Percentiles rank a stretch among this genome's conserved stretches.
These are phyloP conservation scores for Skeletonema tropicum DNA, from an alignment of 108 stramenopile genomes.

Conservation along the genomic window DNA sequence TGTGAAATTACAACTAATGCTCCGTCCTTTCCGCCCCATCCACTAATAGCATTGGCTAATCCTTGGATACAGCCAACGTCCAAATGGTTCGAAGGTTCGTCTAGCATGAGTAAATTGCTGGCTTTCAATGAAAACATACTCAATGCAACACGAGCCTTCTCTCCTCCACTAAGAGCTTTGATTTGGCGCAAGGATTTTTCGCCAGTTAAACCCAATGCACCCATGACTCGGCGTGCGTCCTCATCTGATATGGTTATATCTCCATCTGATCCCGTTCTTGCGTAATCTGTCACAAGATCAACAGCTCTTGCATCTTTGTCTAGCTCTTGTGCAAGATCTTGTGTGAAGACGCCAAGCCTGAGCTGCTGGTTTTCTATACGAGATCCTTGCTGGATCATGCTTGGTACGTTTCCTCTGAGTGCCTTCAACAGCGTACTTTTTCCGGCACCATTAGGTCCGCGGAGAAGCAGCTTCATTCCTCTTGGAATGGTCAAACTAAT, in stretches of 20 bases:
- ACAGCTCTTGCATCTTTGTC: slow-evolving; percentile 57
- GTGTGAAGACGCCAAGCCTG: slow-evolving; percentile 60
- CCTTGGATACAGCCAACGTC: slow-evolving; percentile 48
- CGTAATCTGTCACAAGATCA: slow-evolving; percentile 63
- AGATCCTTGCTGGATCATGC: slow-evolving; percentile 42
- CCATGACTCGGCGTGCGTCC: slow-evolving; percentile 61
- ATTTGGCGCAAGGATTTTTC: slow-evolving; percentile 29
- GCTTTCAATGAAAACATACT: slow-evolving; percentile 73
- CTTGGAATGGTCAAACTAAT: slow-evolving; percentile 51
- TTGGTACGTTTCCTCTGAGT: slow-evolving; percentile 64
- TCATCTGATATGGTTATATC: slow-evolving; percentile 65
- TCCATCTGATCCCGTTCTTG: slow-evolving; percentile 53
- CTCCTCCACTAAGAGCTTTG: slow-evolving; percentile 62
- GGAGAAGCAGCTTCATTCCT: slow-evolving; percentile 75
- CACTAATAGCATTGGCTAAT: slow-evolving; percentile 60
- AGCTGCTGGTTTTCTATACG: slow-evolving; percentile 60
- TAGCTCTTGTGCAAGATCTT: slow-evolving; percentile 83
- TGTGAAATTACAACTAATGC: slow-evolving; percentile 84
- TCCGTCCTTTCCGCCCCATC: slow-evolving; percentile 67
- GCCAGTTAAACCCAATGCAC: slow-evolving; percentile 68
- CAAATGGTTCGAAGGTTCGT: slow-evolving; percentile 46
- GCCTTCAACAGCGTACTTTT: slow-evolving; percentile 85
- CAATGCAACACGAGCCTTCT: slow-evolving; percentile 75
- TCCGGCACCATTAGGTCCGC: slow-evolving; percentile 83
- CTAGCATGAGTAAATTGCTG: slow-evolving; percentile 61